Evolutionary conservation across 768 basidiomycete genomes (phyloP).

Genomic region (Suillus cothurnatus): DNA sequence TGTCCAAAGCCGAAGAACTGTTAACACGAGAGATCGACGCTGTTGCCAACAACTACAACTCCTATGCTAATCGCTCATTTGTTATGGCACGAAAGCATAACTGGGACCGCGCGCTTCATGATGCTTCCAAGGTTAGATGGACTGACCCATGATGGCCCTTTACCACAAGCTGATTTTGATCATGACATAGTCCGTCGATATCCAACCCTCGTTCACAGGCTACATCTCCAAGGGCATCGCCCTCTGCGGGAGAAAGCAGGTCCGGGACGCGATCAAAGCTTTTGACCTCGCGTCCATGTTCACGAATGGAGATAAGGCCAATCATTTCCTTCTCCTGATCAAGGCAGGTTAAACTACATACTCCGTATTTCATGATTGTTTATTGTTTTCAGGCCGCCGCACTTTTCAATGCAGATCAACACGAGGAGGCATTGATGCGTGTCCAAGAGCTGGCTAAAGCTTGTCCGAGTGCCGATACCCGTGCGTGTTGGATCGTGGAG

Average conservation of each 20-base stretch:
- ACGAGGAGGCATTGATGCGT: not conserved
- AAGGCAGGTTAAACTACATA: not conserved
- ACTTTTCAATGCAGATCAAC: slow-evolving; percentile 3
- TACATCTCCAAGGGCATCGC: not conserved
- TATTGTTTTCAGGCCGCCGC: not conserved
- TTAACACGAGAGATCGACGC: not conserved
- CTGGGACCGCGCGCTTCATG: not conserved
- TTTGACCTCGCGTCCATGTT: not conserved
- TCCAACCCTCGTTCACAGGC: not conserved
- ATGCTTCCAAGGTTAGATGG: not conserved
- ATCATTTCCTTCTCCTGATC: not conserved
- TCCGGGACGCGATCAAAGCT: not conserved
- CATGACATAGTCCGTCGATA: not conserved
- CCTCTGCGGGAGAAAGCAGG: not conserved
- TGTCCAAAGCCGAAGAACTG: not conserved
- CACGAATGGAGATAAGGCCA: not conserved
- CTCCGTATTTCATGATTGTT: not conserved
- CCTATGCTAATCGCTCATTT: slow-evolving; percentile 1
- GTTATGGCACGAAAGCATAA: not conserved
- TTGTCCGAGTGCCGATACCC: not conserved
- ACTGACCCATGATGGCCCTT: not conserved
- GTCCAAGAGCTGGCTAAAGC: not conserved
- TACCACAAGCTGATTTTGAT: not conserved
- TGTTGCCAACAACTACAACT: not conserved
- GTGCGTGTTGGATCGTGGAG: not conserved